Evolutionary conservation across 768 basidiomycete genomes (phyloP).

Genomic region (Scleroderma bovista): DNA sequence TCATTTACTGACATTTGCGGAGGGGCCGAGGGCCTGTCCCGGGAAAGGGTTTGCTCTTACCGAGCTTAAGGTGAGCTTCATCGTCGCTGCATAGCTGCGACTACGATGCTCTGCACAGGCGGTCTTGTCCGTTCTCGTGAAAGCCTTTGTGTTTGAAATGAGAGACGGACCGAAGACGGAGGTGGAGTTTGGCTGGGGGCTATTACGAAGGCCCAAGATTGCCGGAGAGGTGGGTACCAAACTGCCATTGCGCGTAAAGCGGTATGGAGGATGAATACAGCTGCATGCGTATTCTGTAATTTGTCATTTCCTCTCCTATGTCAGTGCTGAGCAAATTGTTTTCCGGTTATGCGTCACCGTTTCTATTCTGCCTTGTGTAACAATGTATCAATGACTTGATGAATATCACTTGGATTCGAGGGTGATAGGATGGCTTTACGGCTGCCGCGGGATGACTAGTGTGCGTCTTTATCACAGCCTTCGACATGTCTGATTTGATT

Average conservation of each 20-base stretch:
- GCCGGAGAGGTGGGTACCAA: slow-evolving; percentile 17
- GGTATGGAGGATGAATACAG: neutral
- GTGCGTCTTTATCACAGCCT: no score
- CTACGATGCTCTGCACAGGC: slow-evolving; percentile 21
- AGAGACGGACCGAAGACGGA: slow-evolving; percentile 31
- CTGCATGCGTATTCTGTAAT: no score
- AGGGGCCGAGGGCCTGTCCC: slow-evolving; percentile 47
- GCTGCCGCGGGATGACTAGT: no score
- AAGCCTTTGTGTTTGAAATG: slow-evolving; percentile 31
- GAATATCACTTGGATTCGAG: no score
- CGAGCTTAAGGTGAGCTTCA: slow-evolving; percentile 24
- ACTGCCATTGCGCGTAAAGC: slow-evolving; percentile 17
- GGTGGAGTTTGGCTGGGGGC: slow-evolving; percentile 1
- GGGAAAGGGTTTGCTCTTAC: slow-evolving; percentile 43
- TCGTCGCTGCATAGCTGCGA: slow-evolving; percentile 4
- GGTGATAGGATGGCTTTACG: no score
- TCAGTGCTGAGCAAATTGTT: no score
- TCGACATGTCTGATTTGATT: no score
- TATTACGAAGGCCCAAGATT: slow-evolving; percentile 8
- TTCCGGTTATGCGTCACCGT: no score
- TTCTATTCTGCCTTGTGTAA: no score
- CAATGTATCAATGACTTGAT: no score
- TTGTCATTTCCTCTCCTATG: no score
- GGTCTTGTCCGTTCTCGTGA: slow-evolving; percentile 37
- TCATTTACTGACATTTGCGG: slow-evolving; percentile 47